phyloP scores from a whole-genome alignment of 257 asterid species.

The Solanum rostratum region DNA sequence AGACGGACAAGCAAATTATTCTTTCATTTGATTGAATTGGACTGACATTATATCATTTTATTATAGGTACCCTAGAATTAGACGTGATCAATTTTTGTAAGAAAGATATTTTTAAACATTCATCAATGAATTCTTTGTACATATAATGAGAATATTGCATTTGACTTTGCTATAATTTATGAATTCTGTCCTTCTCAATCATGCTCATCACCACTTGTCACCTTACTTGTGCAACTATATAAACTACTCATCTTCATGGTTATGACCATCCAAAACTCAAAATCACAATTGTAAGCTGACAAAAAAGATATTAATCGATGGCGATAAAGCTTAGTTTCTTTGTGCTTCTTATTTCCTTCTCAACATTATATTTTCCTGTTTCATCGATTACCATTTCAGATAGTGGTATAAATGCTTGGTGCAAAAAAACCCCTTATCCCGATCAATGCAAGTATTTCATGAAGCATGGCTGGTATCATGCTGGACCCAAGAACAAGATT shows the following conservation, averaged over 20 bases:
- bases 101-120: background rate
- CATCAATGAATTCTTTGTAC: background rate
- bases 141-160: background rate
- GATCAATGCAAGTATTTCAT: conserved; percentile 53
- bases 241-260: background rate
- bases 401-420: conserved; percentile 32
- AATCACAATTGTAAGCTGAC: background rate
- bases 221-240: conserved; percentile 10
- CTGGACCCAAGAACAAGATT: conserved; percentile 16
- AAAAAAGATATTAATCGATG: background rate
- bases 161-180: conserved; percentile 12
- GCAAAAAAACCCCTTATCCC: conserved; percentile 65
- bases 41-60: background rate
- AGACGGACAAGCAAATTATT: background rate
- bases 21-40: background rate
- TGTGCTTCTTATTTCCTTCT: conserved; percentile 7
- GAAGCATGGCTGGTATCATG: conserved; percentile 3
- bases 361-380: conserved; percentile 3
- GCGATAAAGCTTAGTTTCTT: conserved; percentile 11
- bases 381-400: background rate
- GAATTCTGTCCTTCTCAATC: conserved; percentile 18
- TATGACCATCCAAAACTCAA: background rate
- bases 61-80: background rate
- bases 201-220: conserved; percentile 13
- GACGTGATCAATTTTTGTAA: background rate